A percentile compares a stretch with the other conserved stretches of the same genome.
phyloP scores from a whole-genome alignment of 345 rosid species.

The Trapa bicornis region DNA sequence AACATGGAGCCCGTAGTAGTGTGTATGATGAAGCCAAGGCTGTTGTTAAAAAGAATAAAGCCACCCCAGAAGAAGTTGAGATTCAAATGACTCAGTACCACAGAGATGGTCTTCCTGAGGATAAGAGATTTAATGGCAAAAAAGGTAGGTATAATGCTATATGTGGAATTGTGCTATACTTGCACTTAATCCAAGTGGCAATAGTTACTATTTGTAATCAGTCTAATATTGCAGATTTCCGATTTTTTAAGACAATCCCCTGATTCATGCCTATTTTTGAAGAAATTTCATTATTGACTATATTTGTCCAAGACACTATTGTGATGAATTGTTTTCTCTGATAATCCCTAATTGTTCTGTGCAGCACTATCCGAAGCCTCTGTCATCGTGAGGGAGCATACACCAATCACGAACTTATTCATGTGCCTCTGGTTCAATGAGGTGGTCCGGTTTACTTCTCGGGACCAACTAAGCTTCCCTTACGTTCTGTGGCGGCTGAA shows the following conservation, averaged over 20 bases:
- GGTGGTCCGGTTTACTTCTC: constrained; percentile 83
- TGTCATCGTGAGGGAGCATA: constrained; percentile 75
- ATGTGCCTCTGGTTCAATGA: constrained; percentile 97
- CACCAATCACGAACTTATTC: constrained; percentile 52
- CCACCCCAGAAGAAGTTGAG: constrained; percentile 83
- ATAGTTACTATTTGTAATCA: too few relatives aligned
- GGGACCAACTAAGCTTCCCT: constrained; percentile 93
- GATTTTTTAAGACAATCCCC: not conserved
- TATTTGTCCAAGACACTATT: not conserved
- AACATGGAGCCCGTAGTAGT: constrained; percentile 92
- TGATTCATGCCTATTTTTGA: not conserved
- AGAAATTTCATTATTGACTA: not conserved
- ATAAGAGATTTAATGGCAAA: constrained; percentile 66
- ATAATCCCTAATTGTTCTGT: constrained; percentile 7
- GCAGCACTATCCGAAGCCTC: constrained; percentile 90
- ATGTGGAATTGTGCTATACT: not conserved
- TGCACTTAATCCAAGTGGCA: not conserved
- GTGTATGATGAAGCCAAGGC: constrained; percentile 93
- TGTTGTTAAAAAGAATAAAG: constrained; percentile 79
- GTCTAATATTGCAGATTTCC: not conserved
- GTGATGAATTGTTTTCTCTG: not conserved
- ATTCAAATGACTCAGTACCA: constrained; percentile 61
- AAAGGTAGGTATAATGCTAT: constrained; percentile 34
- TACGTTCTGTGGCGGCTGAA: constrained; percentile 78
- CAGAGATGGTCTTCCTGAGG: constrained; percentile 59